Evolutionary conservation across 1,284 basidiomycete species (phyloP), one percentile per base, ranked within the genome.

Genomic region (Psilocybe mexicana): DNA sequence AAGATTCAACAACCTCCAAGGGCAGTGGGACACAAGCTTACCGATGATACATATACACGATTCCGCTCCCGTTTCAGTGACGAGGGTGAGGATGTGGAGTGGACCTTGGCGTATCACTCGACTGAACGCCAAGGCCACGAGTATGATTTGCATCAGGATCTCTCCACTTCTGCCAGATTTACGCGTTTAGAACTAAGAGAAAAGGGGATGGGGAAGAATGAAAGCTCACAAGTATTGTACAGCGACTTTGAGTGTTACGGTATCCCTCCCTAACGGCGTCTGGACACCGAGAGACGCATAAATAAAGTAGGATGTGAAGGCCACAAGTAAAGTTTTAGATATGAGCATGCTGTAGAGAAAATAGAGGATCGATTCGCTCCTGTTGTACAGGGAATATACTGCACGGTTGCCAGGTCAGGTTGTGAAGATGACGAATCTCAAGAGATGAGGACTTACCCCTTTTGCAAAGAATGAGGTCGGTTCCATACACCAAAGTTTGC

Each of bases 311-410:
- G 18, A 28, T 18, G 30, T 18, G 18, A 48, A 10, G 12, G 7
- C n/a, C 3, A 18, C 46, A 23, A 43, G 25, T 6, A 43, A 6
- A 6, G 25, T 28, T n/a, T 28, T 52, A 1, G 11, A n/a, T 6
- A n/a, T 40, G 1, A 42, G 42, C 6, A 52, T 25, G 40, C 36
- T 28, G 11, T 11, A 42, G 6, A 52, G 26, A 14, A 30, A 43
- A 26, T 40, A 14, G 6, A 52, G 30, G 23, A 52, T 36, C 23
- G 36, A 46, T 38, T 48, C 38, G 12, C 26, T 42, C 18, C 55
- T 46, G 43, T 54, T 46, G 23, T 52, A 48, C 14, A 55, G 30
- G 10, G 52, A 28, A 49, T 61, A 42, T 51, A 49, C 60, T 61
- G 14, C 11, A 25, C 5, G 42, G 6, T 18, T 24, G 30, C 18